These are phyloP conservation scores for Sugiyamaella mastotermitis DNA, from an alignment of 805 yeast genomes.

Conservation along the genomic window DNA sequence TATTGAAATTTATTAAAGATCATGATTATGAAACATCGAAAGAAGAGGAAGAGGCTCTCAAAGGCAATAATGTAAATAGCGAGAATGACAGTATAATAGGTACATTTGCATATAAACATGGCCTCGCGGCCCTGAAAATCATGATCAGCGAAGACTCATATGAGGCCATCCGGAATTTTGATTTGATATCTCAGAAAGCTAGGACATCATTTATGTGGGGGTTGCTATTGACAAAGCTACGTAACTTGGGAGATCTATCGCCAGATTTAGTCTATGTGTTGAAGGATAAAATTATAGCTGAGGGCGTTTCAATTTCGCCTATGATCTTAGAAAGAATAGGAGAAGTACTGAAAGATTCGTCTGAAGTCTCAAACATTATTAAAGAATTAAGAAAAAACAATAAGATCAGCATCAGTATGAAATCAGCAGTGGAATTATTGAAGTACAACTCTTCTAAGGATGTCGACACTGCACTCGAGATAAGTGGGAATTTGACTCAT, in stretches of 20 bases:
- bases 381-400: not conserved
- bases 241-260: constrained; percentile 17
- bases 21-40: constrained; percentile 18
- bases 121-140: constrained; percentile 15
- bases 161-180: constrained; percentile 15
- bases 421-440: constrained; percentile 2
- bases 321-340: constrained; percentile 11
- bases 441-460: constrained; percentile 4
- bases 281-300: constrained; percentile 14
- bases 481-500: constrained; percentile 2
- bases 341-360: constrained; percentile 4
- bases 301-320: constrained; percentile 9
- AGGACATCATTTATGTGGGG: constrained; percentile 24
- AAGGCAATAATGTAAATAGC: not conserved
- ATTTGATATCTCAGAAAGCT: constrained; percentile 6
- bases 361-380: constrained; percentile 12
- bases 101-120: constrained; percentile 18
- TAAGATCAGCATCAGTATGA: not conserved
- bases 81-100: constrained; percentile 7
- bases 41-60: constrained; percentile 14
- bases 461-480: not conserved
- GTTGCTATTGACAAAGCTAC: constrained; percentile 17
- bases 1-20: constrained; percentile 13
- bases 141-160: constrained; percentile 8
- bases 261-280: constrained; percentile 15